phyloP scores from a whole-genome alignment of 2,329 filamentous ascomycete species.

The Fusarium proliferatum region DNA sequence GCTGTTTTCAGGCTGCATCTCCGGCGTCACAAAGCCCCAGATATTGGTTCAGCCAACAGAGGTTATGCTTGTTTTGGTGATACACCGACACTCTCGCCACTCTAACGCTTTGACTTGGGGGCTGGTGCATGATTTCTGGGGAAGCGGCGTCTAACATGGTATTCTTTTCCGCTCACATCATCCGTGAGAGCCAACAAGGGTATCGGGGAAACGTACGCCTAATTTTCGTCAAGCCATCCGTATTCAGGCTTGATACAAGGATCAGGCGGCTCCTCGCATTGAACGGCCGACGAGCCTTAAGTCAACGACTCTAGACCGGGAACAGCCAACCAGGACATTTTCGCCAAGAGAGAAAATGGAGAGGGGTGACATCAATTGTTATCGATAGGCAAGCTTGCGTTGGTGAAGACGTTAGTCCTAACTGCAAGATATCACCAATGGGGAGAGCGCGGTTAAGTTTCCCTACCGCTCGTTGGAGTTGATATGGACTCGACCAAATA shows the following conservation, averaged over 20 bases:
- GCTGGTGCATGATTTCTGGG: background rate
- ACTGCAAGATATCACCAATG: background rate
- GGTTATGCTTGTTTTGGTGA: background rate
- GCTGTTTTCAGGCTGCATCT: background rate
- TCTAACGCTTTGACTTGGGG: background rate
- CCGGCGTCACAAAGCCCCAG: background rate
- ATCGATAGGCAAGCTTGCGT: background rate
- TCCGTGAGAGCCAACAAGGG: background rate
- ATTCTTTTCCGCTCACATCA: background rate
- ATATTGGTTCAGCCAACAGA: background rate
- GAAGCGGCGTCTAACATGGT: background rate
- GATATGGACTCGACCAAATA: no score
- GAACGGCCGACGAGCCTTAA: background rate
- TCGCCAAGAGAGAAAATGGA: background rate
- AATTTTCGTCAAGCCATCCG: background rate
- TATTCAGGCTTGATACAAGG: no score
- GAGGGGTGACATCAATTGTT: no score
- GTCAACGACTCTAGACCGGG: no score
- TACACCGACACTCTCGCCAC: background rate
- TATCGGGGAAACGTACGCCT: background rate
- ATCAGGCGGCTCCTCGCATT: background rate
- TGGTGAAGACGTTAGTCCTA: no score
- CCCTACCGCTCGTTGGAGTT: accelerated
- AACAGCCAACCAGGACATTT: background rate
- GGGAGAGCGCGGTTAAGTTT: background rate